phyloP scores from a whole-genome alignment of 2,329 filamentous ascomycete species.

The Apiospora arundinis region DNA sequence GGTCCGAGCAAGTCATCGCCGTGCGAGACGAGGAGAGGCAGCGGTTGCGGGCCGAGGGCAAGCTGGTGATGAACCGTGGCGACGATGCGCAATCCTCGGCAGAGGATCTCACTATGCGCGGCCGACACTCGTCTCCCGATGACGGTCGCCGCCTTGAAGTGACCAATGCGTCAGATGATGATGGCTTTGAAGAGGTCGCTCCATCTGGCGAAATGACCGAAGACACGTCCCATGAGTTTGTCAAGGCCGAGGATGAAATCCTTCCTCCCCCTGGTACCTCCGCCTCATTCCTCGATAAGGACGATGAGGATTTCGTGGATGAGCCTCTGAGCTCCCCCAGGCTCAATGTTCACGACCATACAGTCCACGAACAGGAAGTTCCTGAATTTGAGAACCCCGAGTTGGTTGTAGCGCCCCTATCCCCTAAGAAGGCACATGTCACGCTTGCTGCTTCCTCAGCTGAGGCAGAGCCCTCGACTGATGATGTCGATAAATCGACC shows the following conservation, averaged over 20 bases:
- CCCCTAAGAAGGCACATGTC: conserved; percentile 50
- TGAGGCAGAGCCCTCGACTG: background rate
- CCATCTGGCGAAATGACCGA: conserved; percentile 73
- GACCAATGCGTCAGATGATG: conserved; percentile 83
- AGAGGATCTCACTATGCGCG: conserved; percentile 69
- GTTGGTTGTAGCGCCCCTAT: conserved; percentile 63
- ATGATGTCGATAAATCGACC: background rate
- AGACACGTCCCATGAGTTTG: conserved; percentile 72
- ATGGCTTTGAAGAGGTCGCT: conserved; percentile 91
- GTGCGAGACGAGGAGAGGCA: conserved; percentile 83
- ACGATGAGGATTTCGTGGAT: conserved; percentile 79
- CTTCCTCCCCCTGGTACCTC: conserved; percentile 31
- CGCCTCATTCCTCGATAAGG: conserved; percentile 58
- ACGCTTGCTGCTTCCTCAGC: background rate
- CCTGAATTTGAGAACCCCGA: conserved; percentile 60
- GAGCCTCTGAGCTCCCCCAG: conserved; percentile 75
- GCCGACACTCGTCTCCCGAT: conserved; percentile 53
- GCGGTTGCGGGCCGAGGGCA: conserved; percentile 77
- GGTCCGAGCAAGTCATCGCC: conserved; percentile 85
- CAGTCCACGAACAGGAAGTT: conserved; percentile 55
- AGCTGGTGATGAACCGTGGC: conserved; percentile 59
- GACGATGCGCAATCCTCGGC: conserved; percentile 54
- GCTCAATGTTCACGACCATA: conserved; percentile 66
- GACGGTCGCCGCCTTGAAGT: conserved; percentile 77
- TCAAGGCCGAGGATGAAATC: conserved; percentile 64